Conservation (phyloP, 495 filamentous ascomycete species). For the Penicillium verhagenii region DNA sequence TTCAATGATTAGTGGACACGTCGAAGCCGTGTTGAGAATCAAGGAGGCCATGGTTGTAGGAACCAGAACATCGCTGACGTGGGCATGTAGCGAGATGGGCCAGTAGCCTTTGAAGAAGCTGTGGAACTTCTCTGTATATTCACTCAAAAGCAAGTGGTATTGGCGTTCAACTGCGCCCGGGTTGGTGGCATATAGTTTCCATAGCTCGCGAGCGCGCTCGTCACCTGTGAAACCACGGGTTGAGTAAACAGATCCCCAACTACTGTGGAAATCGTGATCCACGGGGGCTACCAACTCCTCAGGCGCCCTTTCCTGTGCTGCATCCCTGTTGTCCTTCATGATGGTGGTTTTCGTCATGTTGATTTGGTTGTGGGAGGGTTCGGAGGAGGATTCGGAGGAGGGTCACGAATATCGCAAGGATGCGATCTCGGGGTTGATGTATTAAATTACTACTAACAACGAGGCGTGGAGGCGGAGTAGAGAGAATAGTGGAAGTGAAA, state of each 20-base stretch:
- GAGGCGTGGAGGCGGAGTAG: no score
- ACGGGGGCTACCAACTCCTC: no score
- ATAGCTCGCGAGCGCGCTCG: background rate
- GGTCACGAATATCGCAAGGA: no score
- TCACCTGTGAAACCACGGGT: constrained; percentile 1
- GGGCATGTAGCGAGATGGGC: constrained; percentile 4
- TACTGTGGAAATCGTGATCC: constrained; percentile 8
- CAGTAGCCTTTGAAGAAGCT: constrained; percentile 7
- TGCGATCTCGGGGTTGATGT: no score
- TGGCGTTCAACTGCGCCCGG: constrained; percentile 3
- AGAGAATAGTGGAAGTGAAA: no score
- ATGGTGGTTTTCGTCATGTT: no score
- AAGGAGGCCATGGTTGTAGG: constrained; percentile 4
- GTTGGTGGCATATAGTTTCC: background rate
- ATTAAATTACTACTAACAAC: no score
- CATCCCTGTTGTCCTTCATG: no score
- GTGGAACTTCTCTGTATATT: constrained; percentile 4
- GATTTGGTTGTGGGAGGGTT: no score
- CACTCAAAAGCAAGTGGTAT: constrained; percentile 4
- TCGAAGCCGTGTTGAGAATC: constrained; percentile 6
- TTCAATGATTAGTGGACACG: constrained; percentile 3
- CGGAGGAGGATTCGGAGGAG: no score
- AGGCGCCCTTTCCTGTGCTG: no score
- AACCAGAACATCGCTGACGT: constrained; percentile 7
- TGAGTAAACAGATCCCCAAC: constrained; percentile 6